Percentiles rank a stretch among this genome's conserved stretches.
Evolutionary conservation across 2,329 filamentous ascomycete species (phyloP).

Genomic region (Hypoxylon sp.): DNA sequence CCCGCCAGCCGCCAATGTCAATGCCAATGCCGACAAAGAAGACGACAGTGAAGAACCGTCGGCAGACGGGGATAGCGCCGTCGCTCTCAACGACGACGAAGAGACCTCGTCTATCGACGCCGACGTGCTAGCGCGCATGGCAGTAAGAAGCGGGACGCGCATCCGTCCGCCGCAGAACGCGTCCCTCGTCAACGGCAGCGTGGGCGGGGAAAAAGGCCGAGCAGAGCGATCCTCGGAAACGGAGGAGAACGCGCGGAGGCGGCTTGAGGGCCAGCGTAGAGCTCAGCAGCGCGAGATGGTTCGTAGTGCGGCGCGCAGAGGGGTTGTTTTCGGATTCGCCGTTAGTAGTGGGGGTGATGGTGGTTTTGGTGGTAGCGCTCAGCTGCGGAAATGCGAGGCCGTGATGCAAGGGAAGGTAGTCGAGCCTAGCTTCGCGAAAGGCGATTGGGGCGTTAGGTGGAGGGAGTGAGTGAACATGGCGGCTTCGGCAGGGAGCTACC

Average conservation of each 20-base stretch:
- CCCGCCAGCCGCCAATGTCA: no score
- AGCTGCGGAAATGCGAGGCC: slow-evolving; percentile 68
- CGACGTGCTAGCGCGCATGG: slow-evolving; percentile 52
- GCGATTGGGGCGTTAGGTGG: slow-evolving; percentile 72
- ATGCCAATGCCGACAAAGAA: no score
- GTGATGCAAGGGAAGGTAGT: slow-evolving; percentile 72
- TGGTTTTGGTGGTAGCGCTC: slow-evolving; percentile 19
- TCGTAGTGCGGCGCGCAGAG: slow-evolving; percentile 66
- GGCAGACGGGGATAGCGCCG: slow-evolving; percentile 11
- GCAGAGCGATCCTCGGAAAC: slow-evolving; percentile 68
- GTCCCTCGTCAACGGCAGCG: slow-evolving; percentile 69
- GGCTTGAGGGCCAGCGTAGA: slow-evolving; percentile 63
- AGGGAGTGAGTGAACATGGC: slow-evolving; percentile 57
- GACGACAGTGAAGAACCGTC: slow-evolving; percentile 56
- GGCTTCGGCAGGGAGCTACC: not conserved
- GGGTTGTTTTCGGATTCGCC: slow-evolving; percentile 69
- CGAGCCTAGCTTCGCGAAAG: slow-evolving; percentile 73
- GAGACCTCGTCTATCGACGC: slow-evolving; percentile 29
- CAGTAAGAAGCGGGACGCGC: slow-evolving; percentile 57
- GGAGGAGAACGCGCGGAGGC: slow-evolving; percentile 65
- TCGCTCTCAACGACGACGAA: slow-evolving; percentile 25
- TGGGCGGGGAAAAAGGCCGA: slow-evolving; percentile 69
- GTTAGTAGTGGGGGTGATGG: slow-evolving; percentile 28
- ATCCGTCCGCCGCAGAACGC: slow-evolving; percentile 56
- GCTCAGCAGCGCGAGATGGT: slow-evolving; percentile 59